phyloP scores from a whole-genome alignment of 2,329 filamentous ascomycete genomes.

The Monilinia fructigena region DNA sequence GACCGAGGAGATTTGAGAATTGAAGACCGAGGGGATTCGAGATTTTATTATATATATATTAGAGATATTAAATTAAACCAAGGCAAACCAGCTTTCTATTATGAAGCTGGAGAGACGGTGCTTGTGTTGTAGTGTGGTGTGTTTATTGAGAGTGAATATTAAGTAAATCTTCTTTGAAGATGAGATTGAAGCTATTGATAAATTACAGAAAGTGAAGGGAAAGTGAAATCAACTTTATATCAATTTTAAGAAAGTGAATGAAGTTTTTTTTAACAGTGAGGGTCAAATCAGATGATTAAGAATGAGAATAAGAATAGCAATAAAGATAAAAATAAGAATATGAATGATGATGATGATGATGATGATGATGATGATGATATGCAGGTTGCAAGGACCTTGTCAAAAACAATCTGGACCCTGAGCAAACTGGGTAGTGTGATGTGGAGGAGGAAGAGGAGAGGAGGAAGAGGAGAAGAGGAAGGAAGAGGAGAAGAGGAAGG shows the following conservation, averaged over 20 bases:
- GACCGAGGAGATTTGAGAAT: background rate
- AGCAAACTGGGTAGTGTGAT: background rate
- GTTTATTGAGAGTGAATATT: background rate
- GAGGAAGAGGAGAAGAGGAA: background rate
- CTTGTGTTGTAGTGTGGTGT: background rate
- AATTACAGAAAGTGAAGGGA: background rate
- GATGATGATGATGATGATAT: too few species aligned
- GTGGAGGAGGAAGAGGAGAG: background rate
- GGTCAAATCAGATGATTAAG: conserved; percentile 2
- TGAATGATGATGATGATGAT: too few species aligned
- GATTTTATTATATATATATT: background rate
- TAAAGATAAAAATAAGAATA: too few species aligned
- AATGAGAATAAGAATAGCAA: background rate
- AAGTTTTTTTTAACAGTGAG: background rate
- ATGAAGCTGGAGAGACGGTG: background rate
- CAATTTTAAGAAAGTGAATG: background rate
- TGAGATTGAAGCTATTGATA: conserved; percentile 1
- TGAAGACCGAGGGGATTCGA: background rate
- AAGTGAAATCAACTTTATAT: background rate
- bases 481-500: too few species aligned
- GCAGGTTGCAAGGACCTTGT: background rate
- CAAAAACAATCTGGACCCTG: background rate
- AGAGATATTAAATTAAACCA: background rate
- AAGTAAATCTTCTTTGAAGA: background rate
- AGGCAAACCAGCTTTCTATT: background rate